These are phyloP conservation scores for Xylaria flabelliformis DNA, from an alignment of 495 filamentous ascomycete species.

Conservation along the genomic window DNA sequence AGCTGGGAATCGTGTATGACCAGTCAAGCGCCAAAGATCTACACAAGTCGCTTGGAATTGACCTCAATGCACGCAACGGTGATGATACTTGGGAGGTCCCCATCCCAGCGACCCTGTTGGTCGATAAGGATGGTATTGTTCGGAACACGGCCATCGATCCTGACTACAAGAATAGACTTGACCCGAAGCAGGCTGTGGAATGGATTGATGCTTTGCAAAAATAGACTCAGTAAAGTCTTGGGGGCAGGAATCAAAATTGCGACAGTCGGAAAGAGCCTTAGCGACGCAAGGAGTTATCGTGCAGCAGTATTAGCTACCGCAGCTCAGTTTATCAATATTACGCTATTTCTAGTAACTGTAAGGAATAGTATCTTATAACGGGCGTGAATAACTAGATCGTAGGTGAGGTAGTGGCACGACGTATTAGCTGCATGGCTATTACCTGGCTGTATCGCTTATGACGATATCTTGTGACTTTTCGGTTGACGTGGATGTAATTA, in stretches of 20 bases:
- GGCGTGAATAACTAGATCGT: no score
- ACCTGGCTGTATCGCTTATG: no score
- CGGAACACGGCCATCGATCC: constrained; percentile 44
- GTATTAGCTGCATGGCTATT: no score
- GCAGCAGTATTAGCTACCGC: no score
- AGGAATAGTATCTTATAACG: no score
- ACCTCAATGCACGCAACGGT: constrained; percentile 38
- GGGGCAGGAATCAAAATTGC: background rate
- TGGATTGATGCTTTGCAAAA: constrained; percentile 40
- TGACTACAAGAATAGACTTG: constrained; percentile 44
- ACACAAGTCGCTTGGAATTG: constrained; percentile 34
- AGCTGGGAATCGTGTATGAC: constrained; percentile 44
- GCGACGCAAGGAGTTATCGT: no score
- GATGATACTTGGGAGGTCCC: constrained; percentile 43
- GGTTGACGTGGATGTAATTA: no score
- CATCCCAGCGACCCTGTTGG: constrained; percentile 44
- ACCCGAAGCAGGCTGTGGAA: constrained; percentile 40
- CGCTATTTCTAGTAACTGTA: no score
- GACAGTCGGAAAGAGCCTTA: no score
- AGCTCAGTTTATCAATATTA: no score
- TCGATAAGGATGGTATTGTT: constrained; percentile 42
- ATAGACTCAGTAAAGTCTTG: background rate
- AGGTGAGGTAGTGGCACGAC: no score
- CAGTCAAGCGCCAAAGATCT: constrained; percentile 36
- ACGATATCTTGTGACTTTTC: no score